These are phyloP conservation scores for Nigrospora oryzae DNA, from an alignment of 2,329 filamentous ascomycete species.

Conservation along the genomic window DNA sequence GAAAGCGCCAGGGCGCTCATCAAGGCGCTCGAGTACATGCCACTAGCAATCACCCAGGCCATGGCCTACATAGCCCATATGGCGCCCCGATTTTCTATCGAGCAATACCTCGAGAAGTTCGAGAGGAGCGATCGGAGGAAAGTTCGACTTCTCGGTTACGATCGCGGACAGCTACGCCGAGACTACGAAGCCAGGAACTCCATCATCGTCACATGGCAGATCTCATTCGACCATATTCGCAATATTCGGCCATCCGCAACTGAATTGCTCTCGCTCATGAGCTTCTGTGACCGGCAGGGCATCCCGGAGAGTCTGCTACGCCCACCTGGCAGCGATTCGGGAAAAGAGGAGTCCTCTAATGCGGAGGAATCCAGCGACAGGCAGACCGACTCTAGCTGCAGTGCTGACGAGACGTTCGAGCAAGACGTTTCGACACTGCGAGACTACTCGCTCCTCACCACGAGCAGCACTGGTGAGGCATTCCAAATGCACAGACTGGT, in stretches of 20 bases:
- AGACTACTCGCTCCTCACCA: constrained; percentile 26
- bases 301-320: too few relatives aligned
- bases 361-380: too few relatives aligned
- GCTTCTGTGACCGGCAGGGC: constrained; percentile 32
- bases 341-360: too few relatives aligned
- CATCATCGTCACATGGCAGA: constrained; percentile 25
- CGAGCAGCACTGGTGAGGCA: constrained; percentile 7
- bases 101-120: constrained; percentile 29
- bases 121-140: constrained; percentile 19
- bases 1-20: too few relatives aligned
- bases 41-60: constrained; percentile 24
- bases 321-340: too few relatives aligned
- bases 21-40: constrained; percentile 20
- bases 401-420: constrained; percentile 13
- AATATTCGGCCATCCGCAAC: constrained; percentile 23
- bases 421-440: constrained; percentile 23
- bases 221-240: constrained; percentile 26
- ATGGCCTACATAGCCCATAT: constrained; percentile 23
- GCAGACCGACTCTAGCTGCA: too few relatives aligned
- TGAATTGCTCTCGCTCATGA: constrained; percentile 34
- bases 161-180: too few relatives aligned
- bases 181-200: too few relatives aligned
- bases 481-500: constrained; percentile 35
- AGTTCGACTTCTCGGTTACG: too few relatives aligned
- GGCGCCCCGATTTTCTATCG: constrained; percentile 17